These are phyloP conservation scores for Claviceps arundinis DNA, from an alignment of 2,329 filamentous ascomycete species.

Conservation along the genomic window DNA sequence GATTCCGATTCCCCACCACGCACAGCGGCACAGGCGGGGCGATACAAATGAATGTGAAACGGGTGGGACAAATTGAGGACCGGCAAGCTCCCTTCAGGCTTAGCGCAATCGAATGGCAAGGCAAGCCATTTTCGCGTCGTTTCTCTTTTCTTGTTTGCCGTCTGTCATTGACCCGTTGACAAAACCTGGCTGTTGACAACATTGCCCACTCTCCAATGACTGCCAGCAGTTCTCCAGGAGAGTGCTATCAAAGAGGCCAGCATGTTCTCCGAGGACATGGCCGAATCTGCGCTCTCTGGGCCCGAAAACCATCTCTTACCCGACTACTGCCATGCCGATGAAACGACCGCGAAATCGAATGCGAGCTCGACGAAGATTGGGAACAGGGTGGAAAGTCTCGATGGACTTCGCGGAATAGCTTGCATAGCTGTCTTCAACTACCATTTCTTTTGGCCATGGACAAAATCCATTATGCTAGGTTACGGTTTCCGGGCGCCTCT, in stretches of 20 bases:
- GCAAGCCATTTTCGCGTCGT: neutral
- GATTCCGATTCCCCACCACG: too few species aligned
- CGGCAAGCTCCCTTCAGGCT: too few species aligned
- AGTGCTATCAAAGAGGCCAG: neutral
- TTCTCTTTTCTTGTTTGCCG: neutral
- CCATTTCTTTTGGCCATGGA: constrained; percentile 29
- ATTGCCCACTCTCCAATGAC: neutral
- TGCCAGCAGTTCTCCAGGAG: too few species aligned
- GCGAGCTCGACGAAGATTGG: constrained; percentile 4
- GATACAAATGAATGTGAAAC: too few species aligned
- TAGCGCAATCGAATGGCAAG: too few species aligned
- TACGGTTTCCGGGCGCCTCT: constrained; percentile 23
- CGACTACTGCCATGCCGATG: neutral
- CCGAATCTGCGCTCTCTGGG: neutral
- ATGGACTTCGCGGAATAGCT: constrained; percentile 28
- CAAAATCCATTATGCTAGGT: constrained; percentile 25
- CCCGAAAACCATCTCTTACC: neutral
- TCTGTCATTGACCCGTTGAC: too few species aligned
- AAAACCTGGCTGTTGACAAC: neutral
- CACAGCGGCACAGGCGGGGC: too few species aligned
- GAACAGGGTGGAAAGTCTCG: constrained; percentile 26
- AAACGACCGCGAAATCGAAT: neutral
- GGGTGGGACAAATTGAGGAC: too few species aligned
- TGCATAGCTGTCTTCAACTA: constrained; percentile 30
- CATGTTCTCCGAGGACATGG: neutral